Evolutionary conservation across 768 basidiomycete genomes (phyloP), one percentile per base, ranked within the genome.

Genomic region (Suillus subalutaceus): DNA sequence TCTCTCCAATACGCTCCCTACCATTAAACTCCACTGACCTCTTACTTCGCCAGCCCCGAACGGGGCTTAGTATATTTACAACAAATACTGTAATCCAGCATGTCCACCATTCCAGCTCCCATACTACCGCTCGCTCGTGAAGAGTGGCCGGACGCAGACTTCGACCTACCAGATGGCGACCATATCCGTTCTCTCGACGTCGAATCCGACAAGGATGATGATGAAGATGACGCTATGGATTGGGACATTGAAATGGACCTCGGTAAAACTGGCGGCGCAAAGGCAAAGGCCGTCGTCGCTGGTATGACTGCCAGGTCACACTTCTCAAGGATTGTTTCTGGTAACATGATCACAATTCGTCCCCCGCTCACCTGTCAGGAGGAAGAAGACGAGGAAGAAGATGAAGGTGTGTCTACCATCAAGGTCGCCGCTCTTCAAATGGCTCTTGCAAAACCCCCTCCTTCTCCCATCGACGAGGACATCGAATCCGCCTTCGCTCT

Each of bases 71-170:
- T 56, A 62, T 72, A 75, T 66, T 66, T 64, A 63, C 65, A 65
- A 66, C 57, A 71, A 37, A 61, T 69, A 71, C 56, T 70, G 62
- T 73, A 72, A 64, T 68, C 70, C 69, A 67, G 63, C 63, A 92
- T 92, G 90, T 76, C 82, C 64, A 79, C 89, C 61, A 80, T 88
- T 48, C 86, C 86, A 44, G 86, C 89, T 6, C 89, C 88, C 15
- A 79, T 85, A 56, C 80, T 84, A 68, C 77, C 80, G 50, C 72
- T 82, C 46, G 76, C 83, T 64, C 85, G 86, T 68, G 92, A 94
- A 78, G 91, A 93, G 80, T 94, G 93, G 92, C 84, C 86, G 53
- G 93, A 94, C 77, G 90, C 90, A 67, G 93, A 94, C 79, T 94
- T 94, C 74, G 93, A 93, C 75, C 80, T 94, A 26, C 89, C 90